phyloP scores from a whole-genome alignment of 2,329 filamentous ascomycete genomes.

The Cadophora luteo-olivacea region DNA sequence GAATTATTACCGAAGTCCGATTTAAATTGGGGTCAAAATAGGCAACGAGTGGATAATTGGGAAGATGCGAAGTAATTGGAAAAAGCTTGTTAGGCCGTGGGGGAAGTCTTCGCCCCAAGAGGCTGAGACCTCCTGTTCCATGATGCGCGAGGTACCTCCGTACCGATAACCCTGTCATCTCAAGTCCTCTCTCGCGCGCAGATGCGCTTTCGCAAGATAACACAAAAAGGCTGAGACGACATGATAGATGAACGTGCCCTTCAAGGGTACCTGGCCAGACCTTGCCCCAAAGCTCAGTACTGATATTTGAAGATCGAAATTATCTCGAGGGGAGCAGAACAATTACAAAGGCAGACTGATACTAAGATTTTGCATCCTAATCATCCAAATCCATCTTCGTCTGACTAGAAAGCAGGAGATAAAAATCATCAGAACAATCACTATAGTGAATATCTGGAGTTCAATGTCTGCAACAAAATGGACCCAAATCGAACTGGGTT shows the following conservation, averaged over 20 bases:
- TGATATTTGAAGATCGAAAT: no score
- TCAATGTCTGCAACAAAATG: no score
- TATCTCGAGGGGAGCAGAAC: no score
- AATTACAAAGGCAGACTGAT: no score
- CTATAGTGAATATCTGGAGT: no score
- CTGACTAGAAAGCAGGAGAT: no score
- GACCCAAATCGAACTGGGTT: background rate
- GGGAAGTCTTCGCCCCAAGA: background rate
- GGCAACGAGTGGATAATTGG: background rate
- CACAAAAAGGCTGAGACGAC: background rate
- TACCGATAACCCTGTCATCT: conserved; percentile 7
- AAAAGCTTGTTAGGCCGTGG: background rate
- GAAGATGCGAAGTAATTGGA: background rate
- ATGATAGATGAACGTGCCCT: background rate
- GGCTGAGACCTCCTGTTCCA: conserved; percentile 9
- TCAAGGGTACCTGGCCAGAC: background rate
- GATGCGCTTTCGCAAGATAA: background rate
- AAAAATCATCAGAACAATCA: no score
- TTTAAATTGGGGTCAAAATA: background rate
- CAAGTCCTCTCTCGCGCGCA: conserved; percentile 3
- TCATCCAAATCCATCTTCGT: no score
- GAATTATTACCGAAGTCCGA: background rate
- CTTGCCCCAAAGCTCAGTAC: background rate
- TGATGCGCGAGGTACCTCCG: conserved; percentile 15
- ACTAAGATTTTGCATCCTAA: no score